Conservation (phyloP, 805 yeast genomes). For the Debaryomyces castellii region DNA sequence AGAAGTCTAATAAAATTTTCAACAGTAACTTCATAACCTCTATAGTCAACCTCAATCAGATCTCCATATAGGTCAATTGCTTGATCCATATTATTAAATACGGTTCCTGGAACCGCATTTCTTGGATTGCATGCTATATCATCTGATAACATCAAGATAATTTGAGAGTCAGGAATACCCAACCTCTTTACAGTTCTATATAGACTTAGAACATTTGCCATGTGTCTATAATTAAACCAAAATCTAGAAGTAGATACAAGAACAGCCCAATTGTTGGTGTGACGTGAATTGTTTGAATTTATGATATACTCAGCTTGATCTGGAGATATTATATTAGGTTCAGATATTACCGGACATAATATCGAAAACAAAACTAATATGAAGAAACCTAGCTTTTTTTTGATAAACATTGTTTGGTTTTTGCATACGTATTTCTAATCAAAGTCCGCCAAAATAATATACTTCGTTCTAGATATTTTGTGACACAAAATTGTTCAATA, state of each 20-base stretch:
- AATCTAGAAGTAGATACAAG: constrained; percentile 92
- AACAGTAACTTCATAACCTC: constrained; percentile 98
- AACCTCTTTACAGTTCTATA: constrained; percentile 93
- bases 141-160: constrained; percentile 92
- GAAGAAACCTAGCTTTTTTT: background rate
- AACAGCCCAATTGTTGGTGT: constrained; percentile 80
- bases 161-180: constrained; percentile 98
- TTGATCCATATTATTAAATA: constrained; percentile 90
- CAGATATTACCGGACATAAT: constrained; percentile 1
- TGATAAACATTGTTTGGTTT: background rate
- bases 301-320: constrained; percentile 23
- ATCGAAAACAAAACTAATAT: background rate
- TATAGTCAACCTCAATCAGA: constrained; percentile 90
- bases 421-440: background rate
- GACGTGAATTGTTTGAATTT: constrained; percentile 35
- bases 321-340: constrained; percentile 11
- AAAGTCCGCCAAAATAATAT: no score
- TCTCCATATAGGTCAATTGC: constrained; percentile 93
- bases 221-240: constrained; percentile 98
- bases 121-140: constrained; percentile 97
- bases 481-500: no score
- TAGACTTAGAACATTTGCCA: constrained; percentile 93
- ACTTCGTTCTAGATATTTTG: no score
- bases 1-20: constrained; percentile 90
- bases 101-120: constrained; percentile 93